Percentiles rank a stretch among this genome's conserved stretches.
phyloP scores from a whole-genome alignment of 2,329 filamentous ascomycete species.

The Penicillium sp. region DNA sequence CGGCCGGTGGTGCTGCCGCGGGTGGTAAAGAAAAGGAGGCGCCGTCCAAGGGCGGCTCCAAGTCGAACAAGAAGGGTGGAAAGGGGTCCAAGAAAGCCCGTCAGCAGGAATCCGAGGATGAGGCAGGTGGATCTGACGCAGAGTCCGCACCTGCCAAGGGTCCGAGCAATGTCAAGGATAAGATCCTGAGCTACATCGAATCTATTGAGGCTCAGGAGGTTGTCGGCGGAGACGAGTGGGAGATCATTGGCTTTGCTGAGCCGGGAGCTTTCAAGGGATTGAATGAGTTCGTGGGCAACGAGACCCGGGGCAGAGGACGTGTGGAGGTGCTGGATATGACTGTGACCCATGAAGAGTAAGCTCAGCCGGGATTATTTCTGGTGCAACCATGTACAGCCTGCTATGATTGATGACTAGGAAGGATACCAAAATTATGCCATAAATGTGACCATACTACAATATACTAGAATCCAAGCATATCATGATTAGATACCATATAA shows the following conservation, averaged over 20 bases:
- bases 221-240: slow-evolving; percentile 72
- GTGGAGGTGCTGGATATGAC: slow-evolving; percentile 95
- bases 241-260: slow-evolving; percentile 86
- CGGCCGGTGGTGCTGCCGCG: too few relatives aligned
- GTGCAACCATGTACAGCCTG: too few relatives aligned
- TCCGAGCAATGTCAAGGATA: slow-evolving; percentile 76
- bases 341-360: slow-evolving; percentile 72
- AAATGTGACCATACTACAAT: too few relatives aligned
- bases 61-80: slow-evolving; percentile 42
- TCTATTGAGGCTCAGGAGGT: slow-evolving; percentile 85
- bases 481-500: too few relatives aligned
- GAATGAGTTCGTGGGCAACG: slow-evolving; percentile 76
- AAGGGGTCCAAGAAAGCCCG: slow-evolving; percentile 43
- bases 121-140: slow-evolving; percentile 33
- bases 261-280: slow-evolving; percentile 86
- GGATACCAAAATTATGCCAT: too few relatives aligned
- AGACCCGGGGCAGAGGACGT: slow-evolving; percentile 83
- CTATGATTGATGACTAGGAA: too few relatives aligned
- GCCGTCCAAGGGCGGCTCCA: slow-evolving; percentile 43
- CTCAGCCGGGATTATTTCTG: too few relatives aligned
- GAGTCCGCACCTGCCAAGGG: slow-evolving; percentile 49
- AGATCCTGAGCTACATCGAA: slow-evolving; percentile 76
- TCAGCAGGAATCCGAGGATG: slow-evolving; percentile 36
- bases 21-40: slow-evolving; percentile 27
- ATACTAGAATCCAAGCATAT: too few relatives aligned